These are phyloP conservation scores for Acer negundo DNA, from an alignment of 345 rosid genomes.

Conservation along the genomic window DNA sequence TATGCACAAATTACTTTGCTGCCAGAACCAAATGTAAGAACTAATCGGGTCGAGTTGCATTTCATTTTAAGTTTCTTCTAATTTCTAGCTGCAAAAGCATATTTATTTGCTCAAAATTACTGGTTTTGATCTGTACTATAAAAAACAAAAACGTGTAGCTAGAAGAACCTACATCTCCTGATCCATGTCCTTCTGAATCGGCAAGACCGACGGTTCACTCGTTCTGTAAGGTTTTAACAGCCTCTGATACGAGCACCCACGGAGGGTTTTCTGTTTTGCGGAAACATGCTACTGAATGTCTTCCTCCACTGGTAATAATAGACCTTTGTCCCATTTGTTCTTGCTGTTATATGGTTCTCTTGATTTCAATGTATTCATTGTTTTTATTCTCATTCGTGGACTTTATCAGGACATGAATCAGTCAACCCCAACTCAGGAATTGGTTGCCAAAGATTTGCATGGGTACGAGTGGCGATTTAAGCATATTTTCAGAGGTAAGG, in stretches of 20 bases:
- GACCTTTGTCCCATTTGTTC: background rate
- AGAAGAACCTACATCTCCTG: constrained; percentile 58
- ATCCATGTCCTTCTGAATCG: constrained; percentile 43
- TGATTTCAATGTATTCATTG: background rate
- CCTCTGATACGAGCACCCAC: constrained; percentile 97
- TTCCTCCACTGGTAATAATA: constrained; percentile 77
- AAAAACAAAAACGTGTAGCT: constrained; percentile 33
- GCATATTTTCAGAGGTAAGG: constrained; percentile 88
- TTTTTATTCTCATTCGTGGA: constrained; percentile 13
- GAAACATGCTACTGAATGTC: constrained; percentile 90
- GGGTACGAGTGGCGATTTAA: constrained; percentile 92
- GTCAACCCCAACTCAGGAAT: constrained; percentile 86
- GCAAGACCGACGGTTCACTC: constrained; percentile 59
- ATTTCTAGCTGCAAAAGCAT: background rate
- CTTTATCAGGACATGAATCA: constrained; percentile 80
- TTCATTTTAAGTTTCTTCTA: constrained; percentile 1
- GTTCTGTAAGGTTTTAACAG: constrained; percentile 88
- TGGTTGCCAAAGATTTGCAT: constrained; percentile 89
- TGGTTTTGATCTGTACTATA: background rate
- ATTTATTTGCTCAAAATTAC: constrained; percentile 5
- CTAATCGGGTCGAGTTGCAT: constrained; percentile 13
- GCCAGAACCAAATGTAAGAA: constrained; percentile 66
- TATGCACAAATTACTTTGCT: constrained; percentile 87
- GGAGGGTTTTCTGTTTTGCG: constrained; percentile 95
- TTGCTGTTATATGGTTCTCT: background rate